phyloP scores from a whole-genome alignment of 495 filamentous ascomycete species.

The Penicillium ochrochloron region DNA sequence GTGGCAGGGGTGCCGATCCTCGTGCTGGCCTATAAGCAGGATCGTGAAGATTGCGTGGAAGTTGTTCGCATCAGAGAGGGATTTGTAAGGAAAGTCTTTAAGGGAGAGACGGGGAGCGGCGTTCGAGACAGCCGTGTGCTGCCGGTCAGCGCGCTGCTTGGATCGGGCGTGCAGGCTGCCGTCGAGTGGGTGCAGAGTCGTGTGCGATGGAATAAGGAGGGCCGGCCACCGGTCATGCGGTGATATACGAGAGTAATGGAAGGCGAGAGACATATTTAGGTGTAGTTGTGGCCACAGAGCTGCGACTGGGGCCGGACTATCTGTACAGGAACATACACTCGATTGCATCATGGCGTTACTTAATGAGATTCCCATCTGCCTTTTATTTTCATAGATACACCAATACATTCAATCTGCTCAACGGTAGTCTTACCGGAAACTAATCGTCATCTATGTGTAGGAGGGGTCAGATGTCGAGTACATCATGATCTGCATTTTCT shows the following conservation, averaged over 20 bases:
- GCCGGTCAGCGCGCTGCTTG: slow-evolving; percentile 88
- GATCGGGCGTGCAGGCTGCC: slow-evolving; percentile 89
- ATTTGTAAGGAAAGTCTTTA: slow-evolving; percentile 88
- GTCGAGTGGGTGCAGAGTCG: slow-evolving; percentile 92
- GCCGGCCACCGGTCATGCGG: slow-evolving; percentile 88
- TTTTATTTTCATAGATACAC: slow-evolving; percentile 5
- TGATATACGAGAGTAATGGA: slow-evolving; percentile 40
- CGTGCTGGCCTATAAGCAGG: slow-evolving; percentile 96
- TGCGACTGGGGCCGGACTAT: background rate
- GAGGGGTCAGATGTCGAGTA: too few relatives aligned
- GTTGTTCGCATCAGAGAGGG: slow-evolving; percentile 97
- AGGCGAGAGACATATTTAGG: too few relatives aligned
- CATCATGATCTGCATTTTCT: too few relatives aligned
- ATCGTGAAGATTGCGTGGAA: slow-evolving; percentile 95
- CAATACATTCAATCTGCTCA: background rate
- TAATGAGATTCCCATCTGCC: background rate
- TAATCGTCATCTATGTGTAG: background rate
- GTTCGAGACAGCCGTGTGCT: slow-evolving; percentile 89
- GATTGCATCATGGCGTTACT: slow-evolving; percentile 30
- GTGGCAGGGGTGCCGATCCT: slow-evolving; percentile 89
- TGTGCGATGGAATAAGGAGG: slow-evolving; percentile 96
- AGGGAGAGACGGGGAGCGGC: slow-evolving; percentile 83
- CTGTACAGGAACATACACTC: slow-evolving; percentile 12
- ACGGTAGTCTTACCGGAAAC: too few relatives aligned
- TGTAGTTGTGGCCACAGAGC: background rate